A percentile compares a stretch with the other conserved stretches of the same genome.
phyloP scores from a whole-genome alignment of 129 eudicot genomes.

The Calendula officinalis region DNA sequence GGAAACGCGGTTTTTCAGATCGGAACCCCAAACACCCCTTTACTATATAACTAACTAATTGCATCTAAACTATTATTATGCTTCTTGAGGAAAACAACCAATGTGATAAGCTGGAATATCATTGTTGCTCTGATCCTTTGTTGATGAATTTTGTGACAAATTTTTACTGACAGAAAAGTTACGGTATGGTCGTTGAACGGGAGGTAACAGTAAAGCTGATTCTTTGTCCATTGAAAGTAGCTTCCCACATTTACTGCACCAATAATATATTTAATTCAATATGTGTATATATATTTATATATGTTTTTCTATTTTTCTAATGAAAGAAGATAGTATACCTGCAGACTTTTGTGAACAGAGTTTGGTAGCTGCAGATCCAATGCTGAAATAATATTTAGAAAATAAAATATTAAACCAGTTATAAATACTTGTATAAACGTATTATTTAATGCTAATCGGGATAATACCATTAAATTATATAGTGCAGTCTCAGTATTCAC shows the following conservation, averaged over 20 bases:
- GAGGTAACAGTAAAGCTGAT: constrained; percentile 66
- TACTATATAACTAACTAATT: neutral
- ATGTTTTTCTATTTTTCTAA: constrained; percentile 10
- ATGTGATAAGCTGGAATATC: constrained; percentile 55
- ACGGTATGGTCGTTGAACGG: constrained; percentile 62
- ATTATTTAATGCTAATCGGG: neutral
- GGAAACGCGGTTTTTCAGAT: too few relatives aligned
- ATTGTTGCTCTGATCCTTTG: constrained; percentile 32
- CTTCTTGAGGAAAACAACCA: constrained; percentile 59
- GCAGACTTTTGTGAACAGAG: constrained; percentile 61
- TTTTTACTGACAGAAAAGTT: constrained; percentile 30
- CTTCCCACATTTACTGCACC: constrained; percentile 74
- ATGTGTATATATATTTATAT: neutral
- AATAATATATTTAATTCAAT: neutral
- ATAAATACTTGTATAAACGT: too few relatives aligned
- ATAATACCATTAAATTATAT: constrained; percentile 50
- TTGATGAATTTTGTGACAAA: constrained; percentile 24
- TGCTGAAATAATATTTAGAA: constrained; percentile 38
- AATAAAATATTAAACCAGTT: neutral
- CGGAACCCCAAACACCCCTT: too few relatives aligned
- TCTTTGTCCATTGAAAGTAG: constrained; percentile 73
- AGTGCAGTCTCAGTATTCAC: constrained; percentile 51
- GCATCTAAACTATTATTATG: constrained; percentile 22
- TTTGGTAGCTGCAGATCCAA: constrained; percentile 72
- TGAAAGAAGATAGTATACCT: constrained; percentile 33